These are phyloP conservation scores for Fusarium nodosum DNA, from an alignment of 2,329 filamentous ascomycete genomes.

Conservation along the genomic window DNA sequence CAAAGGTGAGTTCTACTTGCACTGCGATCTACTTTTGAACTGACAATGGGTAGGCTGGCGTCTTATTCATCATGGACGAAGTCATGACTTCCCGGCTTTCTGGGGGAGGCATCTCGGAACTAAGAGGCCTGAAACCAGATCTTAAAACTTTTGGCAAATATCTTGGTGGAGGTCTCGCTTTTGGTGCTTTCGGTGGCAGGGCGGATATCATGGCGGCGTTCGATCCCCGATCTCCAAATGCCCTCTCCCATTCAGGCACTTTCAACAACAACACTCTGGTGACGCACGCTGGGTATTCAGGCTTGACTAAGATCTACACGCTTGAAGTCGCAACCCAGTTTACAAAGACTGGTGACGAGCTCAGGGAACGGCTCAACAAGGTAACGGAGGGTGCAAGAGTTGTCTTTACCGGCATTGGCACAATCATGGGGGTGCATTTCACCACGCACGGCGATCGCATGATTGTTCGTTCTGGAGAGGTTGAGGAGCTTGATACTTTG, in stretches of 20 bases:
- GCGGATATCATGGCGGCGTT: constrained; percentile 70
- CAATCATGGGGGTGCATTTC: constrained; percentile 57
- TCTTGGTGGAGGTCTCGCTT: constrained; percentile 74
- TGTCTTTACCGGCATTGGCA: constrained; percentile 56
- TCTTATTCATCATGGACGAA: constrained; percentile 77
- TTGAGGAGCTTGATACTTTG: constrained; percentile 52
- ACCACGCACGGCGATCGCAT: constrained; percentile 48
- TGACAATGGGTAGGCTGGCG: constrained; percentile 56
- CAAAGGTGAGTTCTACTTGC: constrained; percentile 46
- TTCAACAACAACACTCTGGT: constrained; percentile 76
- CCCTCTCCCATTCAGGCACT: constrained; percentile 70
- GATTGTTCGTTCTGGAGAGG: constrained; percentile 50
- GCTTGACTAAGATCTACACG: constrained; percentile 55
- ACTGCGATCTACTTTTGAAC: not conserved
- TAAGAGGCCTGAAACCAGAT: constrained; percentile 66
- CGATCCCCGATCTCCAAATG: constrained; percentile 60
- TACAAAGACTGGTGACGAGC: constrained; percentile 51
- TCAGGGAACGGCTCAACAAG: constrained; percentile 51
- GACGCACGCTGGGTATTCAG: constrained; percentile 67
- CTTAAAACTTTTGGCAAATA: constrained; percentile 76
- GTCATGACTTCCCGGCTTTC: constrained; percentile 75
- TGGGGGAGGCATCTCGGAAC: constrained; percentile 62
- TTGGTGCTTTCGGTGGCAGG: constrained; percentile 75
- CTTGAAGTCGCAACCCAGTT: constrained; percentile 51
- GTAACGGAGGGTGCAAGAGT: constrained; percentile 54